Evolutionary conservation across 1,139 yeast species (phyloP).

Genomic region (Blastobotrys petasosporus): DNA sequence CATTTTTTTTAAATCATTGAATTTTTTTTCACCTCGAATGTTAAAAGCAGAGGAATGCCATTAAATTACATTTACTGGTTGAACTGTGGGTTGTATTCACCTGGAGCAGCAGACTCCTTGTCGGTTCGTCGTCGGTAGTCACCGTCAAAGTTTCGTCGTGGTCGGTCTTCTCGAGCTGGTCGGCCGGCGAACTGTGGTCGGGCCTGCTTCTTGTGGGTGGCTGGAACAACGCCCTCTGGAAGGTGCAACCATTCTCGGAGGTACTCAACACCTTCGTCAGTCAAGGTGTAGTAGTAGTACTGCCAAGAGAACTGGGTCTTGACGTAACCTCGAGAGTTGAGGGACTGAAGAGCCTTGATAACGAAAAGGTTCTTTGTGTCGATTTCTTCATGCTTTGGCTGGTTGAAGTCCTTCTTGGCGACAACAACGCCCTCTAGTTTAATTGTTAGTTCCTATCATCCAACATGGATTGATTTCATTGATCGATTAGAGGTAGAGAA

Average conservation of each 20-base stretch:
- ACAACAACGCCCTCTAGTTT: constrained; percentile 92
- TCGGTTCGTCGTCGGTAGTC: constrained; percentile 40
- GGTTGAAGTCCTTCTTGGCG: constrained; percentile 98
- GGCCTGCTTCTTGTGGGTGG: constrained; percentile 95
- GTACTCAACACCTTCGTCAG: constrained; percentile 99
- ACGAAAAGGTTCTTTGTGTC: constrained; percentile 97
- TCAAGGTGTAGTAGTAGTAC: constrained; percentile 99
- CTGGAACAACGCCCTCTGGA: constrained; percentile 98
- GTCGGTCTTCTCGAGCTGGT: constrained; percentile 28
- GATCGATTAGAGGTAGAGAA: too few species aligned
- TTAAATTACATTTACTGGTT: constrained; percentile 22
- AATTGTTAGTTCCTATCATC: not conserved
- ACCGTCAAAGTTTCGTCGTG: constrained; percentile 35
- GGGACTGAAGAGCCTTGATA: constrained; percentile 98
- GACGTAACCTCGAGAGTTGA: constrained; percentile 98
- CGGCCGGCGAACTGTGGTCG: constrained; percentile 57
- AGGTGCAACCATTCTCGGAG: constrained; percentile 97
- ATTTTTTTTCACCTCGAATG: too few species aligned
- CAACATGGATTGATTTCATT: too few species aligned
- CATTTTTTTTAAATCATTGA: not conserved
- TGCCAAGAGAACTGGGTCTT: constrained; percentile 99
- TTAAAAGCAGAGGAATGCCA: not conserved
- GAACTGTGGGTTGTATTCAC: constrained; percentile 32
- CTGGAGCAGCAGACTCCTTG: constrained; percentile 33
- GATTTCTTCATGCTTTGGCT: constrained; percentile 95